Evolutionary conservation across 805 yeast species (phyloP), one percentile per base, ranked within the genome.

Genomic region (Monosporozyma unispora): DNA sequence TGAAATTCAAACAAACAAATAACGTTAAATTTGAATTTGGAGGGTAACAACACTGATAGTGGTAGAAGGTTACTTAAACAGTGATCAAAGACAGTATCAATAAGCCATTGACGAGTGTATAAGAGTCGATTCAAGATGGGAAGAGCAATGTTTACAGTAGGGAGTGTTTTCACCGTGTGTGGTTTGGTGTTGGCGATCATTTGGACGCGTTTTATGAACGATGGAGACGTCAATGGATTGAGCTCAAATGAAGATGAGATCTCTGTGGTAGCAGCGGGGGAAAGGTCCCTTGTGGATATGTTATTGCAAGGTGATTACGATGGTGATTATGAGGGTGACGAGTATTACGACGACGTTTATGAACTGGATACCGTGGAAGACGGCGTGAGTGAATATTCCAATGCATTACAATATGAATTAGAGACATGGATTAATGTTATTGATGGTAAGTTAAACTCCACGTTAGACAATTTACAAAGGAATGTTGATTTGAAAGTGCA

Each of bases 401-500:
- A 25, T 8, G 27, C 27, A 16, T 22, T 48, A n/a, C 22, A 66
- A 31, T 62, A 67, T 25, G 73, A 70, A 46, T 67, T 68, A 28
- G 52, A 59, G 9, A 56, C 59, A 3, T 71, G 72, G 74, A 61
- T 53, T 41, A 51, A 52, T 14, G 60, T 70, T 47, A 61, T 75
- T 33, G 58, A 62, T 16, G 64, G 58, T n/a, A 71, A 72, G 28
- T 65, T 70, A 22, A 55, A 60, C 9, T 70, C 67, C 44, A 71
- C 46, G 3, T n/a, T 47, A 35, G 10, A 14, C 5, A 21, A 14
- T 6, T 42, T 47, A 4, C 46, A 41, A 29, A 3, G 29, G 12
- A 46, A 47, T 16, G 28, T 48, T 8, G 44, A 44, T 4, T 12
- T 6, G 18, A 14, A n/a, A 11, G 16, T 39, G 3, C 12, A 21